Evolutionary conservation across 352 stramenopile species (phyloP), one percentile per base, ranked within the genome.

Genomic region (Globisporangium cylindrosporum): DNA sequence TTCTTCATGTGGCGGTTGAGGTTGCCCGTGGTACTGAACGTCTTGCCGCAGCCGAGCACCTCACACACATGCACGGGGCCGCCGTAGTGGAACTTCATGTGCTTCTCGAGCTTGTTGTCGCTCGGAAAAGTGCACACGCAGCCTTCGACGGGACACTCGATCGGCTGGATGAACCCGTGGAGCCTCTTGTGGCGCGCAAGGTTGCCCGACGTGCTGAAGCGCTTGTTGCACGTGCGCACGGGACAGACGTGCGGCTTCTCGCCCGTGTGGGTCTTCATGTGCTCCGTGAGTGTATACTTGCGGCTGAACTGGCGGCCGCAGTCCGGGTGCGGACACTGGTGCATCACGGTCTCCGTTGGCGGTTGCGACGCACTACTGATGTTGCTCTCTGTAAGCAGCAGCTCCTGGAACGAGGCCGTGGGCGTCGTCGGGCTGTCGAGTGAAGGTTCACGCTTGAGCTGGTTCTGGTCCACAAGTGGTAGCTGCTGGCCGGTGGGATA

Each of bases 261-360:
- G 41, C 81, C 80, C 54, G 76, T 82, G 70, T 89, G 80, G 1
- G 77, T 84, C 71, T 89, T 86, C 65, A 80, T 78, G 62, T 89
- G 79, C 68, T 88, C 79, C 9, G 68, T 64, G 51, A 83, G 66
- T 43, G 81, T 84, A 66, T 86, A 89, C 70, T 84, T 86, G 70
- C 78, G 77, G 58, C 72, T 84, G 71, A 82, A 84, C 43, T n/a
- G 18, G 43, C 70, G 70, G 46, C 59, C 62, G 56, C 74, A 80
- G 27, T 71, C 71, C n/a, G 70, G 67, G 25, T 73, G 68, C 1
- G 66, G 66, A 25, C 74, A 81, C 46, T 59, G 66, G 57, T 79
- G 69, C 25, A 62, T 54, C 32, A 62, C 53, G 53, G 62, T 68
- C 24, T 62, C 55, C 63, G 56, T 82, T 56, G 49, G 61, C 59